Conservation (phyloP, 192 early-diverging fungal genomes). For the Coemansia sp. region DNA sequence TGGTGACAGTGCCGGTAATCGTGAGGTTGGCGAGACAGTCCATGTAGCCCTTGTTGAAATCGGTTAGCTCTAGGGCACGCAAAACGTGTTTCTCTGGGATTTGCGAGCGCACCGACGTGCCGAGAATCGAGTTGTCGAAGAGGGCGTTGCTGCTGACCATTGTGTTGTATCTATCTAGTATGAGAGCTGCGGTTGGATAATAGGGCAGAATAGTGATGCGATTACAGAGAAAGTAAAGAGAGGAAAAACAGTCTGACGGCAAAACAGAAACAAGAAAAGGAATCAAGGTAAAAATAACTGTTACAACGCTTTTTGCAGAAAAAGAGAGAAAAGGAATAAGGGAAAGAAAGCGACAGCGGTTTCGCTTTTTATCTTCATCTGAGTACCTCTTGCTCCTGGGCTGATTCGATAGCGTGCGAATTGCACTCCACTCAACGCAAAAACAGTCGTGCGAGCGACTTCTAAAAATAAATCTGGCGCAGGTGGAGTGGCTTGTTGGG, state of each 20-base stretch:
- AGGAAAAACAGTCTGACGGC: neutral
- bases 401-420: no score
- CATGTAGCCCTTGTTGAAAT: constrained; percentile 78
- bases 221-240: neutral
- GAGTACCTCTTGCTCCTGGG: no score
- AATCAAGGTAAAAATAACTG: neutral
- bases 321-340: neutral
- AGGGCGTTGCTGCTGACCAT: constrained; percentile 51
- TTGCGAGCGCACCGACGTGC: constrained; percentile 58
- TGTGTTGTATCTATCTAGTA: neutral
- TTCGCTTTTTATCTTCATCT: neutral
- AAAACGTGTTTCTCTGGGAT: constrained; percentile 72
- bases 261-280: neutral
- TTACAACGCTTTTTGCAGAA: neutral
- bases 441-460: no score
- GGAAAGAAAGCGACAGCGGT: neutral
- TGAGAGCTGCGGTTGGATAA: neutral
- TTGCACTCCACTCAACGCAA: no score
- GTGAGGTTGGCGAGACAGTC: constrained; percentile 78
- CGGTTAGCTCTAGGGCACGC: constrained; percentile 74
- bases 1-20: constrained; percentile 71
- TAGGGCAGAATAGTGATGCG: neutral
- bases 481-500: neutral
- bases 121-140: constrained; percentile 64
- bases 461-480: no score